Conservation (phyloP, 1,284 basidiomycete species). For the Lentinula novae-zelandiae region DNA sequence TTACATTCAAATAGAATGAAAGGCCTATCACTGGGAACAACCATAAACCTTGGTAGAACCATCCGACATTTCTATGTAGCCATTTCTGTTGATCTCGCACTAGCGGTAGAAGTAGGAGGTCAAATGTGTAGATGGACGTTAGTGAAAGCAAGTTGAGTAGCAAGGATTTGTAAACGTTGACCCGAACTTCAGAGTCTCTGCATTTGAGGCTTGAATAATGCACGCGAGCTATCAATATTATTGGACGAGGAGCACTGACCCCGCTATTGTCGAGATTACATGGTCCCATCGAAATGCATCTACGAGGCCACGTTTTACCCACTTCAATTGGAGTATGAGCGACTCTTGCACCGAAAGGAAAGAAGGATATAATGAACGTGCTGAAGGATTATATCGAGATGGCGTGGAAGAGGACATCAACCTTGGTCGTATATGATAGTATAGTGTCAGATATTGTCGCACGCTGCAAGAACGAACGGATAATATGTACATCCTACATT, state of each 20-base stretch:
- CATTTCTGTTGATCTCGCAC: conserved; percentile 58
- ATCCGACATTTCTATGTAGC: conserved; percentile 67
- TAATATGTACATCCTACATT: not conserved
- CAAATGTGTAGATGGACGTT: conserved; percentile 68
- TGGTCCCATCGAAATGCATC: conserved; percentile 73
- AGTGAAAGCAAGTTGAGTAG: conserved; percentile 68
- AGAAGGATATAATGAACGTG: conserved; percentile 54
- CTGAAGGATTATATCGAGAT: conserved; percentile 2
- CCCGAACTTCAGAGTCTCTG: conserved; percentile 71
- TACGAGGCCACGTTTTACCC: conserved; percentile 54
- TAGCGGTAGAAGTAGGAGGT: conserved; percentile 68
- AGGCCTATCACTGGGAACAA: conserved; percentile 66
- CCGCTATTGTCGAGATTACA: conserved; percentile 47
- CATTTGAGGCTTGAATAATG: conserved; percentile 11
- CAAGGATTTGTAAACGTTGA: conserved; percentile 68
- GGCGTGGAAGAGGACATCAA: not conserved
- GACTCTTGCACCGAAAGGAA: conserved; percentile 66
- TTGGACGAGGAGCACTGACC: conserved; percentile 29
- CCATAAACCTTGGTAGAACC: conserved; percentile 75
- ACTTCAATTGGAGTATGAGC: conserved; percentile 52
- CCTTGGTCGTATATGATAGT: too few species aligned
- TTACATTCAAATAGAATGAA: conserved; percentile 75
- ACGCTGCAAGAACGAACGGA: not conserved
- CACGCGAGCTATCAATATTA: not conserved
- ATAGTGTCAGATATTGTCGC: conserved; percentile 18